Evolutionary conservation across 495 filamentous ascomycete species (phyloP).

Genomic region (Neurospora pannonica): DNA sequence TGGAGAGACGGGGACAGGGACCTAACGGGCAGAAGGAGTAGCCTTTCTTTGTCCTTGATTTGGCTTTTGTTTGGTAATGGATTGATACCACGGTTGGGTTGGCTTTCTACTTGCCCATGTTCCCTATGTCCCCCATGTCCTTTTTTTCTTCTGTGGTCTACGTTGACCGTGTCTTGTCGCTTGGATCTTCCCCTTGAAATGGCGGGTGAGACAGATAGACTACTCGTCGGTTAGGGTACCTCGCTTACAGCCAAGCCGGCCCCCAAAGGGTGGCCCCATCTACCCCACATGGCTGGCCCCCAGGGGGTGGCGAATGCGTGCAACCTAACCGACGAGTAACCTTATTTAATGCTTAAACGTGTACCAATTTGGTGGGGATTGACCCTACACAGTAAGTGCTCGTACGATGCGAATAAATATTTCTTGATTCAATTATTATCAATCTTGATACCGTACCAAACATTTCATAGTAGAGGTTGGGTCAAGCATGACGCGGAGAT

Average conservation of each 20-base stretch:
- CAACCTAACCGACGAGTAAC: too few species aligned
- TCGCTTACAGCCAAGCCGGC: too few species aligned
- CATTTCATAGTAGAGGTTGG: background rate
- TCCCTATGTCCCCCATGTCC: background rate
- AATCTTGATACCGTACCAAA: too few species aligned
- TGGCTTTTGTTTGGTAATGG: background rate
- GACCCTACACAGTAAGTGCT: background rate
- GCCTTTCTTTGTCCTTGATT: background rate
- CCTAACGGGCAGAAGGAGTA: background rate
- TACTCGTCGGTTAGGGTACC: too few species aligned
- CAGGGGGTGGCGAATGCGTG: too few species aligned
- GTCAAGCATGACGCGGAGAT: background rate
- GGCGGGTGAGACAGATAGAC: background rate
- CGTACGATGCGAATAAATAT: background rate
- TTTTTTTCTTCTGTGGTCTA: background rate
- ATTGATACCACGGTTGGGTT: background rate
- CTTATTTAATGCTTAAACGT: background rate
- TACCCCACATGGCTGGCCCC: too few species aligned
- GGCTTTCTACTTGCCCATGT: background rate
- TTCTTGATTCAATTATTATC: too few species aligned
- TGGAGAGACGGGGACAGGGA: slow-evolving; percentile 4
- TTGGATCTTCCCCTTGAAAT: background rate
- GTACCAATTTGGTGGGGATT: background rate
- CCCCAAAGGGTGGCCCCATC: too few species aligned
- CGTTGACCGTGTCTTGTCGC: background rate